Conservation (phyloP, 331 rosid genomes). For the Malus hybrid region DNA sequence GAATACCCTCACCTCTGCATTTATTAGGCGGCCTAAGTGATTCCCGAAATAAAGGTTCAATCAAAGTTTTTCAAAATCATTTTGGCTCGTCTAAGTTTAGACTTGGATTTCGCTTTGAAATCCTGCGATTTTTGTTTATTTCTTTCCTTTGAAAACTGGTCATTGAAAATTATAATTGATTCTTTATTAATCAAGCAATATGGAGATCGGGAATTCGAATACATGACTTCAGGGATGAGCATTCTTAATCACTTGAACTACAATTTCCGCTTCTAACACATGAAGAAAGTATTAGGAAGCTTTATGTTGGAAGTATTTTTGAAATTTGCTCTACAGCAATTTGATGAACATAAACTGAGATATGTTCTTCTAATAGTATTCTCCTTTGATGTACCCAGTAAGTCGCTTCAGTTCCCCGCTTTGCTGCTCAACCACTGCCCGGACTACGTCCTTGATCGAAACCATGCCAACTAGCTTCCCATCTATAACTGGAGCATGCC, state of each 20-base stretch:
- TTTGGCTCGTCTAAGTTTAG: neutral
- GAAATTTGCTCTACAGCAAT: neutral
- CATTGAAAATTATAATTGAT: neutral
- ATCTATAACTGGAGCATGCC: slow-evolving; percentile 86
- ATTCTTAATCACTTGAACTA: too few species aligned
- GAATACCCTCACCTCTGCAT: too few species aligned
- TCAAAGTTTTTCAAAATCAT: neutral
- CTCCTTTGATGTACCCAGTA: slow-evolving; percentile 61
- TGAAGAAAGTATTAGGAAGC: neutral
- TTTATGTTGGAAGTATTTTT: neutral
- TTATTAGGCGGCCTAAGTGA: too few species aligned
- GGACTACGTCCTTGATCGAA: slow-evolving; percentile 77
- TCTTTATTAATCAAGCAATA: neutral
- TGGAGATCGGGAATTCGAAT: too few species aligned
- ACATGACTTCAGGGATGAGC: too few species aligned
- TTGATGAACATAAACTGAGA: neutral
- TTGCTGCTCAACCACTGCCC: slow-evolving; percentile 77
- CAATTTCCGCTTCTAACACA: too few species aligned
- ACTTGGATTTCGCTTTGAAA: neutral
- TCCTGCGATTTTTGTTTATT: neutral
- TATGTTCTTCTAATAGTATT: slow-evolving; percentile 34
- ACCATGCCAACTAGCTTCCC: slow-evolving; percentile 85
- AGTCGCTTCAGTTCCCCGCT: slow-evolving; percentile 61
- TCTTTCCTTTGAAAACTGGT: neutral
- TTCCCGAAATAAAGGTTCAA: neutral